A percentile compares a stretch with the other conserved stretches of the same genome.
These are phyloP conservation scores for Melanopsichium pennsylvanicum DNA, from an alignment of 1,284 basidiomycete species.

Conservation along the genomic window DNA sequence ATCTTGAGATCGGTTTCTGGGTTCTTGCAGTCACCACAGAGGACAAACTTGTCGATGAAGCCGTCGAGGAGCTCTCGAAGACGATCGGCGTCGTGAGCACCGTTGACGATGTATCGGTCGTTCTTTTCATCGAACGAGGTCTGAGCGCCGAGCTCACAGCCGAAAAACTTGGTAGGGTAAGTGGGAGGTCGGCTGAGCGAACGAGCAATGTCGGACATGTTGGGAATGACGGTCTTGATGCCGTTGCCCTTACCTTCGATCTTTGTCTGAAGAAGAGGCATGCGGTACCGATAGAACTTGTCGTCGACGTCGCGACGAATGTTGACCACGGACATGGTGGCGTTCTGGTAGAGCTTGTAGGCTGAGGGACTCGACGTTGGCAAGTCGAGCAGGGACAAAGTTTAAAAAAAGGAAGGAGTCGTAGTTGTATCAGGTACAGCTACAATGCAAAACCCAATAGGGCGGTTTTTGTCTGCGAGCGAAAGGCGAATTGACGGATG, in stretches of 20 bases:
- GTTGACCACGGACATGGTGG: slow-evolving; percentile 78
- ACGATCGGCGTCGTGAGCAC: slow-evolving; percentile 88
- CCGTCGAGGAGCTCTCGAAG: slow-evolving; percentile 93
- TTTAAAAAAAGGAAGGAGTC: background rate
- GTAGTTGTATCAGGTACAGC: slow-evolving; percentile 45
- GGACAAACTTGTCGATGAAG: slow-evolving; percentile 95
- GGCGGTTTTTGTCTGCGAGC: slow-evolving; percentile 50
- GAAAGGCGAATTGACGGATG: slow-evolving; percentile 43
- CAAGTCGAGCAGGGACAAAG: slow-evolving; percentile 8
- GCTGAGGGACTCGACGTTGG: slow-evolving; percentile 2
- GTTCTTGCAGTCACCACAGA: slow-evolving; percentile 98
- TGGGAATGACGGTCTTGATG: slow-evolving; percentile 84
- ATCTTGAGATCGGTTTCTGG: slow-evolving; percentile 97
- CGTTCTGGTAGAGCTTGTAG: background rate
- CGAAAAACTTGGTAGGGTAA: slow-evolving; percentile 99
- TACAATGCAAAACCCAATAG: slow-evolving; percentile 35
- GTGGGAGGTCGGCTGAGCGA: slow-evolving; percentile 93
- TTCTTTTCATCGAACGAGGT: slow-evolving; percentile 95
- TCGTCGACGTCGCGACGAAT: slow-evolving; percentile 97
- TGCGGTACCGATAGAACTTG: slow-evolving; percentile 72
- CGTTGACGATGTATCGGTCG: slow-evolving; percentile 98
- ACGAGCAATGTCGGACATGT: slow-evolving; percentile 97
- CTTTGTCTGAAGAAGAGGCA: slow-evolving; percentile 94
- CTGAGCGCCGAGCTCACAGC: slow-evolving; percentile 97
- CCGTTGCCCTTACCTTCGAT: slow-evolving; percentile 99